Evolutionary conservation across 2,329 filamentous ascomycete genomes (phyloP).

Genomic region (Penicillium brevicompactum): DNA sequence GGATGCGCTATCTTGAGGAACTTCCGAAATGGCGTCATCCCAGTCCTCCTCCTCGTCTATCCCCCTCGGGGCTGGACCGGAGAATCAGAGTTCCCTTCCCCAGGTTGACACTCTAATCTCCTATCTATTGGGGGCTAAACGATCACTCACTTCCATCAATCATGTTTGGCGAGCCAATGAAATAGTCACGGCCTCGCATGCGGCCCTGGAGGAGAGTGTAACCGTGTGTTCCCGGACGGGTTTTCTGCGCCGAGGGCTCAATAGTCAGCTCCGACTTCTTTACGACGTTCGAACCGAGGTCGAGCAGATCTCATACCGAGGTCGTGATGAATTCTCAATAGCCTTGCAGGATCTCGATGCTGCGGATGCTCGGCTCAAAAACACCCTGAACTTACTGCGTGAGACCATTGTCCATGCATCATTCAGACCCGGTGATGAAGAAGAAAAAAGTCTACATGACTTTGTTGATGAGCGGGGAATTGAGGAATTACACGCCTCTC

Average conservation of each 20-base stretch:
- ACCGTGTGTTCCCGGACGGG: slow-evolving; percentile 69
- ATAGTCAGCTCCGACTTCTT: slow-evolving; percentile 48
- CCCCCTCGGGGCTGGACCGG: slow-evolving; percentile 12
- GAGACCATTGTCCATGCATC: slow-evolving; percentile 61
- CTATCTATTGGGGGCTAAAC: slow-evolving; percentile 83
- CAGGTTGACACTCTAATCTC: slow-evolving; percentile 76
- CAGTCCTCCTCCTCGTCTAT: slow-evolving; percentile 32
- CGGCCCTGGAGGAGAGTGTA: slow-evolving; percentile 75
- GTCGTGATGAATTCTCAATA: slow-evolving; percentile 48
- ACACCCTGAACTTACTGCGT: slow-evolving; percentile 57
- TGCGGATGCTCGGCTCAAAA: slow-evolving; percentile 59
- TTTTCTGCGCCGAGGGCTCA: slow-evolving; percentile 67
- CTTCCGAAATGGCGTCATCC: slow-evolving; percentile 33
- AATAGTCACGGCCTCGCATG: slow-evolving; percentile 74
- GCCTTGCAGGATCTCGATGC: slow-evolving; percentile 60
- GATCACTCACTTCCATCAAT: slow-evolving; percentile 79
- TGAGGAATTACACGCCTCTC: slow-evolving; percentile 57
- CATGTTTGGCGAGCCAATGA: slow-evolving; percentile 85
- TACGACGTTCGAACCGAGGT: slow-evolving; percentile 47
- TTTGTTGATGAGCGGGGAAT: slow-evolving; percentile 68
- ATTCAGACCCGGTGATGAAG: slow-evolving; percentile 52
- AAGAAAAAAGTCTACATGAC: slow-evolving; percentile 62
- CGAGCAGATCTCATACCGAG: slow-evolving; percentile 44
- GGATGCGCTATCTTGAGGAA: slow-evolving; percentile 5
- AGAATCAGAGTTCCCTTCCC: slow-evolving; percentile 28